These are phyloP conservation scores for Hevea brasiliensis DNA, from an alignment of 345 rosid genomes.

Conservation along the genomic window DNA sequence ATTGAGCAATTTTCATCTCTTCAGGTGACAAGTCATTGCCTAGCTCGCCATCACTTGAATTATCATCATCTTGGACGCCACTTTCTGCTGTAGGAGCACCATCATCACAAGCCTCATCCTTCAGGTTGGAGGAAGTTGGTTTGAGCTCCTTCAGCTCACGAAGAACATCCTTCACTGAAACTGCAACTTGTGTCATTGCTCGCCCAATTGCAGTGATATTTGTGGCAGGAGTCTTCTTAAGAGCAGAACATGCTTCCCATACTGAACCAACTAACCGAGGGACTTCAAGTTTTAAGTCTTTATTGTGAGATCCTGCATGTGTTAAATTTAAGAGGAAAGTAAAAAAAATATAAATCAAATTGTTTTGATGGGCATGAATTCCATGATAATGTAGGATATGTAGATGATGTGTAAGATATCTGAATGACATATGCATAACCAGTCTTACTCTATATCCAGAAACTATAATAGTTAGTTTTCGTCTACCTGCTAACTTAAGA, in stretches of 20 bases:
- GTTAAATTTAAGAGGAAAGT: slow-evolving; percentile 1
- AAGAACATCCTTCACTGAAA: slow-evolving; percentile 87
- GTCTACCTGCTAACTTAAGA: not conserved
- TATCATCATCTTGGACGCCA: slow-evolving; percentile 25
- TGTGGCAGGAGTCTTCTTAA: slow-evolving; percentile 77
- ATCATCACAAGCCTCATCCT: slow-evolving; percentile 39
- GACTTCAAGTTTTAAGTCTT: slow-evolving; percentile 42
- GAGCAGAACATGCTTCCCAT: slow-evolving; percentile 85
- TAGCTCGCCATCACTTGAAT: slow-evolving; percentile 48
- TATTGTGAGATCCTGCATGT: slow-evolving; percentile 51
- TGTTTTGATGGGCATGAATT: not conserved
- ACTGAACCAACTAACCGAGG: slow-evolving; percentile 75
- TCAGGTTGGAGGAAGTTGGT: slow-evolving; percentile 42
- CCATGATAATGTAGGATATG: not conserved
- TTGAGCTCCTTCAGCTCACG: slow-evolving; percentile 95
- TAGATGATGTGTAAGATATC: not conserved
- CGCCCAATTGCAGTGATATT: slow-evolving; percentile 80
- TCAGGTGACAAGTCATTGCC: slow-evolving; percentile 75
- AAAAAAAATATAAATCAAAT: not conserved
- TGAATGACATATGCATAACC: not conserved
- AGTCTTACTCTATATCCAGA: not conserved
- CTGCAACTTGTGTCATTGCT: slow-evolving; percentile 79
- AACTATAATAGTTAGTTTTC: not conserved
- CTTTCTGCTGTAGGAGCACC: slow-evolving; percentile 25
- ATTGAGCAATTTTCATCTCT: slow-evolving; percentile 80